Conservation (phyloP, 2,329 filamentous ascomycete species). For the Aspergillus versicolor region DNA sequence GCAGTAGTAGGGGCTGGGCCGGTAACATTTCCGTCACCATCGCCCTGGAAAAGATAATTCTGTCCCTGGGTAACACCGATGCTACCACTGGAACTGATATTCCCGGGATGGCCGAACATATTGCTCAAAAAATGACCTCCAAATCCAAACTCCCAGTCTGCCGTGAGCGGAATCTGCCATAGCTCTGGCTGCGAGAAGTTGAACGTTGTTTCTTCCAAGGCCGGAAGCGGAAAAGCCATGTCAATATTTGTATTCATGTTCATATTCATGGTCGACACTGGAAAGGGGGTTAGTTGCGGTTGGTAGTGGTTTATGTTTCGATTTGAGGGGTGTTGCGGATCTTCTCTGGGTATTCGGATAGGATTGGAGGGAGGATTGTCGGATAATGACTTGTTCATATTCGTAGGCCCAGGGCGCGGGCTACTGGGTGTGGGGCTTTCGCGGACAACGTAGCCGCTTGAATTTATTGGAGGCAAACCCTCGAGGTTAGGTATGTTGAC, state of each 20-base stretch:
- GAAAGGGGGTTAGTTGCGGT: neutral
- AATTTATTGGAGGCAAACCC: constrained; percentile 33
- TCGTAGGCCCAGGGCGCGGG: neutral
- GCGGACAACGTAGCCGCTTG: constrained; percentile 33
- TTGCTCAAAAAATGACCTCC: constrained; percentile 21
- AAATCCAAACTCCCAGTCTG: constrained; percentile 69
- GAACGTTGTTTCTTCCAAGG: constrained; percentile 6
- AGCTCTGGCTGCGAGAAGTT: constrained; percentile 55
- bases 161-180: constrained; percentile 86
- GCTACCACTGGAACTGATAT: neutral
- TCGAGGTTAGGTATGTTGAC: constrained; percentile 29
- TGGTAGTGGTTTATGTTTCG: neutral
- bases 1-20: neutral
- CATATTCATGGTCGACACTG: constrained; percentile 6
- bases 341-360: neutral
- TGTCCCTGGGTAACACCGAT: neutral
- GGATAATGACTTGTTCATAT: neutral
- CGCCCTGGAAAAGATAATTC: constrained; percentile 4
- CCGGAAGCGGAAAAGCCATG: constrained; percentile 22
- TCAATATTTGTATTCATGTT: neutral
- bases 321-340: neutral
- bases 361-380: neutral
- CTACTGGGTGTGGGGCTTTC: constrained; percentile 18
- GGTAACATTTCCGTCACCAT: neutral
- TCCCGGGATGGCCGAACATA: neutral